A percentile compares a stretch with the other conserved stretches of the same genome.
phyloP scores from a whole-genome alignment of 140 eudicot species.

The Flaveria floridana region DNA sequence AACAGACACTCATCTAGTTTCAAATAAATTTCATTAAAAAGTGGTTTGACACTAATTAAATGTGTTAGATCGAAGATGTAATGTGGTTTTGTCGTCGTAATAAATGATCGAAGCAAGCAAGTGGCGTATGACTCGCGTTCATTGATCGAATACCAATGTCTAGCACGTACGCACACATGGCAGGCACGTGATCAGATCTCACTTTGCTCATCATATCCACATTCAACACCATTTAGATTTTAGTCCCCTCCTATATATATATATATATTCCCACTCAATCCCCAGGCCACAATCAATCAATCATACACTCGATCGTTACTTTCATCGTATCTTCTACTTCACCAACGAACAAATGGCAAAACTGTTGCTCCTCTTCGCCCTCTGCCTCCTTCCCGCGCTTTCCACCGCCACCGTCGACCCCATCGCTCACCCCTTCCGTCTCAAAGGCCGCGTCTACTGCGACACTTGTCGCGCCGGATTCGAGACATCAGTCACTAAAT shows the following conservation, averaged over 20 bases:
- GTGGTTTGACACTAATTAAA: no score
- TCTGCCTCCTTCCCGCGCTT: constrained; percentile 43
- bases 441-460: constrained; percentile 60
- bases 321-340: not conserved
- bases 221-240: constrained; percentile 15
- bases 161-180: constrained; percentile 16
- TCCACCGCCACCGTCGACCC: constrained; percentile 17
- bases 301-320: no score
- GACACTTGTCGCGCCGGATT: constrained; percentile 81
- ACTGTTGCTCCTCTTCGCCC: constrained; percentile 32
- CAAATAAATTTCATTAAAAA: no score
- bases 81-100: not conserved
- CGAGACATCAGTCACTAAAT: constrained; percentile 49
- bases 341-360: constrained; percentile 40
- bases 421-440: constrained; percentile 23
- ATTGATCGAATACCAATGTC: constrained; percentile 24
- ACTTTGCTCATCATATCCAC: constrained; percentile 15
- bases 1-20: no score
- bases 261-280: constrained; percentile 2
- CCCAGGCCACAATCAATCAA: not conserved
- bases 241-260: not conserved
- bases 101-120: constrained; percentile 20
- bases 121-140: constrained; percentile 27
- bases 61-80: not conserved
- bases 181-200: constrained; percentile 48